Evolutionary conservation across 805 yeast species (phyloP).

Genomic region (Pichia deserticola): DNA sequence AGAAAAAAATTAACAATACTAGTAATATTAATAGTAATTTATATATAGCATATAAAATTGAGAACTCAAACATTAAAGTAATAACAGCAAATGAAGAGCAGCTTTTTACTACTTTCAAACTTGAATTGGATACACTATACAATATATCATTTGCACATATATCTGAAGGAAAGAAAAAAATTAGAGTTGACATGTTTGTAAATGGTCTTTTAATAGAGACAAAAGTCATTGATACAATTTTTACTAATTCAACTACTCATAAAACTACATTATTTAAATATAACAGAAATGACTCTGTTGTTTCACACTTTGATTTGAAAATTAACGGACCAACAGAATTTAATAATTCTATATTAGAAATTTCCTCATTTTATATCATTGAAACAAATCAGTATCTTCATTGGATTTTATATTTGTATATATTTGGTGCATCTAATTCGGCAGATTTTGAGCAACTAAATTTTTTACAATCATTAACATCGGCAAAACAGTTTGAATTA

Average conservation of each 20-base stretch:
- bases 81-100: constrained; percentile 9
- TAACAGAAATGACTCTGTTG: too few relatives aligned
- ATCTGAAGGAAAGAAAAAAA: constrained; percentile 18
- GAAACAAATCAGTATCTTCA: constrained; percentile 33
- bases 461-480: constrained; percentile 27
- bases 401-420: constrained; percentile 44
- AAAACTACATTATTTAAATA: background rate
- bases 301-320: background rate
- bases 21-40: background rate
- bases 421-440: constrained; percentile 44
- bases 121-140: constrained; percentile 21
- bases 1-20: too few relatives aligned
- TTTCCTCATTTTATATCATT: constrained; percentile 32
- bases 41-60: constrained; percentile 4
- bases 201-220: constrained; percentile 41
- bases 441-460: constrained; percentile 34
- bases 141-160: constrained; percentile 23
- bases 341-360: constrained; percentile 19
- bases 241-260: background rate
- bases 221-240: constrained; percentile 11
- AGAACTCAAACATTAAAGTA: constrained; percentile 12
- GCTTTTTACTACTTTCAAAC: constrained; percentile 22
- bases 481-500: background rate
- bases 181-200: constrained; percentile 36
- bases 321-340: constrained; percentile 21